Conservation (phyloP, 768 basidiomycete species). For the Clavulina sp. region DNA sequence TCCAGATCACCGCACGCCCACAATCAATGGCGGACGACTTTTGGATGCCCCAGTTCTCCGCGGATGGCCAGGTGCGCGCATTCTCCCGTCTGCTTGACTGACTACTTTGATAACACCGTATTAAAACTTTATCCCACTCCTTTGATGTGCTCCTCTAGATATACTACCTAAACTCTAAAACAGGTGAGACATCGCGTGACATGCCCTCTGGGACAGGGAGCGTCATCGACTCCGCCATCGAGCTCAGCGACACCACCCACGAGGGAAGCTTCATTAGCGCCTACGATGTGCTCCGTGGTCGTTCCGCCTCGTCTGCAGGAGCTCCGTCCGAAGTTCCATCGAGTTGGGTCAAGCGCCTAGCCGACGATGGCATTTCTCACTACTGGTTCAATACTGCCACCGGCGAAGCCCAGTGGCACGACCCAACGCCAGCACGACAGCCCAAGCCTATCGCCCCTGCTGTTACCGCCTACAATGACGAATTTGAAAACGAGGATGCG, state of each 20-base stretch:
- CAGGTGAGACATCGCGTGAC: slow-evolving; percentile 17
- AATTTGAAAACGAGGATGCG: not conserved
- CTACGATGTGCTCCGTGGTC: not conserved
- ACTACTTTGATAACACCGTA: not conserved
- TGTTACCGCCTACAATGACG: not conserved
- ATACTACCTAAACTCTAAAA: slow-evolving; percentile 74
- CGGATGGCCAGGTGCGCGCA: slow-evolving; percentile 53
- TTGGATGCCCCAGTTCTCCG: slow-evolving; percentile 79
- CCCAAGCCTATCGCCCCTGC: not conserved
- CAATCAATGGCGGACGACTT: slow-evolving; percentile 36
- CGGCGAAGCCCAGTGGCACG: slow-evolving; percentile 50
- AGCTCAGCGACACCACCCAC: not conserved
- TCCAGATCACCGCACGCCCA: too few relatives aligned
- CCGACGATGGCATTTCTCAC: slow-evolving; percentile 68
- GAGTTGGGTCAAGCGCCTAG: slow-evolving; percentile 61
- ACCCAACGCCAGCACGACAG: slow-evolving; percentile 22
- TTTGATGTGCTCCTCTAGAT: slow-evolving; percentile 38
- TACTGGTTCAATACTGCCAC: slow-evolving; percentile 60
- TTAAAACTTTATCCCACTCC: too few relatives aligned
- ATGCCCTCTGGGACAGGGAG: slow-evolving; percentile 3
- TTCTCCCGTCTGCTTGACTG: not conserved
- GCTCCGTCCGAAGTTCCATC: not conserved
- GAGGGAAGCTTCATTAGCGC: not conserved
- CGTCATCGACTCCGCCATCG: not conserved
- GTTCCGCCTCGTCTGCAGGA: not conserved